Evolutionary conservation across 768 basidiomycete genomes (phyloP).

Genomic region (Hypholoma fasciculare): DNA sequence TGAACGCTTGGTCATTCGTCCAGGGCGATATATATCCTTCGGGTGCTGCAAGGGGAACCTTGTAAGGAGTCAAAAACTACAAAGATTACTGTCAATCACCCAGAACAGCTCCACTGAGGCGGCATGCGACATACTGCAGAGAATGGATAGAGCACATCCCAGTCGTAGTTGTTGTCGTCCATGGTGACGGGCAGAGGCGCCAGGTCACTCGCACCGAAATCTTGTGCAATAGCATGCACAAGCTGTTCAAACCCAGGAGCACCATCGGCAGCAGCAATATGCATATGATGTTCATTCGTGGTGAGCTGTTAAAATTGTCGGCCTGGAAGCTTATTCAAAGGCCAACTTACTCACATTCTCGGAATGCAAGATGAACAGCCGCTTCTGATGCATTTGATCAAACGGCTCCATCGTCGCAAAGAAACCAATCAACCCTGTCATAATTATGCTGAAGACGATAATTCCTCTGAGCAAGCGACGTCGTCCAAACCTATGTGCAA

Average conservation of each 20-base stretch:
- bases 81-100: conserved; percentile 8
- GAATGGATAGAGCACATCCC: conserved; percentile 86
- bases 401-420: conserved; percentile 68
- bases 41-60: conserved; percentile 62
- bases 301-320: conserved; percentile 51
- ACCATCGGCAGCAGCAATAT: conserved; percentile 80
- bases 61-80: conserved; percentile 85
- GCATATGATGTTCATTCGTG: conserved; percentile 69
- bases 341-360: conserved; percentile 69
- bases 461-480: conserved; percentile 37
- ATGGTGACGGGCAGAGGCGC: conserved; percentile 52
- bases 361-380: conserved; percentile 79
- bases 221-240: conserved; percentile 55
- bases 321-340: background rate
- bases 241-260: conserved; percentile 74
- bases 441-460: conserved; percentile 43
- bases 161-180: conserved; percentile 81
- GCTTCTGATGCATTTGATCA: conserved; percentile 84
- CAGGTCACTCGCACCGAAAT: conserved; percentile 51
- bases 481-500: conserved; percentile 70
- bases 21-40: conserved; percentile 52
- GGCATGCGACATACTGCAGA: conserved; percentile 51
- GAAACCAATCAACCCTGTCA: conserved; percentile 53
- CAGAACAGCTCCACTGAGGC: background rate
- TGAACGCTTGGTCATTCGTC: conserved; percentile 40